Conservation (phyloP, 2,329 filamentous ascomycete genomes). For the Microsporum ferrugineum region DNA sequence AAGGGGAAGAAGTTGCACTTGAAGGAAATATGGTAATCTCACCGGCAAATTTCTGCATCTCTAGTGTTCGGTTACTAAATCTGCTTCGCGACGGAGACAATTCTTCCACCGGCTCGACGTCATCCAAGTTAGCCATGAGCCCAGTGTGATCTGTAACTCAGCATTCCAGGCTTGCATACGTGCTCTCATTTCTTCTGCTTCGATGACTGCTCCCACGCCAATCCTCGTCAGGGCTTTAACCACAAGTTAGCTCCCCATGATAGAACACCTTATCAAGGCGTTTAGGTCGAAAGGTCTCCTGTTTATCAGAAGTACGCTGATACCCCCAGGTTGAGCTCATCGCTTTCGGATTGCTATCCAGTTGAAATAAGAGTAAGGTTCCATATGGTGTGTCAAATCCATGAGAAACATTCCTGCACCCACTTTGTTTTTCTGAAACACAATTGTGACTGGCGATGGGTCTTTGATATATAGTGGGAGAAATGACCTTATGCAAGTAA, state of each 20-base stretch:
- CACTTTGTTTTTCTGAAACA: constrained; percentile 40
- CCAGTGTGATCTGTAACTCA: constrained; percentile 21
- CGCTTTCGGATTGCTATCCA: constrained; percentile 38
- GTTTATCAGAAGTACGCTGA: constrained; percentile 20
- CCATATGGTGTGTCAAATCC: constrained; percentile 43
- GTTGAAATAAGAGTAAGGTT: constrained; percentile 37
- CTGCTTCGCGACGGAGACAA: no score
- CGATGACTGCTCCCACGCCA: not conserved
- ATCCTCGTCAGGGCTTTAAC: not conserved
- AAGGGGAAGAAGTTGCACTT: not conserved
- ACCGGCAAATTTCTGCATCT: not conserved
- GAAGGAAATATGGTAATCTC: not conserved
- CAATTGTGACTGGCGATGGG: constrained; percentile 30
- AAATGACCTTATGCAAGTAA: constrained; percentile 26
- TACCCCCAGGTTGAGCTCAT: constrained; percentile 36
- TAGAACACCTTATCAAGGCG: constrained; percentile 10
- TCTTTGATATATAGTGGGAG: constrained; percentile 9
- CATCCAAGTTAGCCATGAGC: constrained; percentile 15
- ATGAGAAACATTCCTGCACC: constrained; percentile 37
- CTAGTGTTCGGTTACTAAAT: not conserved
- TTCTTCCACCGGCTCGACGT: not conserved
- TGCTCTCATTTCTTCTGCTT: constrained; percentile 9
- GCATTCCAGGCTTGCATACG: constrained; percentile 15
- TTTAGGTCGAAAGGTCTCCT: not conserved
- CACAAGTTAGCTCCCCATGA: not conserved